phyloP scores from a whole-genome alignment of 495 filamentous ascomycete genomes.

The Schizothecium vesticola region DNA sequence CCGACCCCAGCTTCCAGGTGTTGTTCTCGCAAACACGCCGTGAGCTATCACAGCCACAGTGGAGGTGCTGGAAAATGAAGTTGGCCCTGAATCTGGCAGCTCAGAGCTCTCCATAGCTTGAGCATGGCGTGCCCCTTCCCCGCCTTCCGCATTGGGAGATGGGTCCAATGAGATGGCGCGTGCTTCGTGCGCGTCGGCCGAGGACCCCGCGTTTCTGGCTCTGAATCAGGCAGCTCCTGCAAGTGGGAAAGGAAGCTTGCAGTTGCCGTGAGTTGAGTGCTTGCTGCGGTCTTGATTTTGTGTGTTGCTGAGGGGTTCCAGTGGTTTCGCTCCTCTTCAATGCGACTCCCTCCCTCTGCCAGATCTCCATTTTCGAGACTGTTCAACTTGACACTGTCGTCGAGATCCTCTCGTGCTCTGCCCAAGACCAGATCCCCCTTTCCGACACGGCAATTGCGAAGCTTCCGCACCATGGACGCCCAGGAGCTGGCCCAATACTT shows the following conservation, averaged over 20 bases:
- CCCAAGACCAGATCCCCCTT: neutral
- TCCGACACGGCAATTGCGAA: neutral
- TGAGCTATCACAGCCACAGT: neutral
- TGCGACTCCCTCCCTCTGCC: constrained; percentile 1
- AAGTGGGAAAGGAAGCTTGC: neutral
- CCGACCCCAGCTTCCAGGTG: neutral
- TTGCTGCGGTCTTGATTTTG: neutral
- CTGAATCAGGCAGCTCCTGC: neutral
- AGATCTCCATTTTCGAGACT: neutral
- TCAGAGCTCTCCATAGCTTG: neutral
- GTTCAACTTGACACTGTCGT: neutral
- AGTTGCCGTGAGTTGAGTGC: neutral
- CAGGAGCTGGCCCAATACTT: constrained; percentile 65
- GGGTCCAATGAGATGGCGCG: constrained; percentile 3
- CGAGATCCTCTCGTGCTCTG: neutral
- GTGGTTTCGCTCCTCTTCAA: neutral
- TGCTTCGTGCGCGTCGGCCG: neutral
- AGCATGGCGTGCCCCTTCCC: neutral
- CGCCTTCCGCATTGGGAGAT: constrained; percentile 2
- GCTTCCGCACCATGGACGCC: constrained; percentile 38
- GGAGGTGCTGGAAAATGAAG: neutral
- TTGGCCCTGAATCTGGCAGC: neutral
- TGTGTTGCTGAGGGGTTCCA: neutral
- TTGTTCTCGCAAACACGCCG: neutral
- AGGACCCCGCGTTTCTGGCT: neutral